Percentiles rank a stretch among this genome's conserved stretches.
Evolutionary conservation across 140 eudicot species (phyloP).

Genomic region (Anethum foeniculum): DNA sequence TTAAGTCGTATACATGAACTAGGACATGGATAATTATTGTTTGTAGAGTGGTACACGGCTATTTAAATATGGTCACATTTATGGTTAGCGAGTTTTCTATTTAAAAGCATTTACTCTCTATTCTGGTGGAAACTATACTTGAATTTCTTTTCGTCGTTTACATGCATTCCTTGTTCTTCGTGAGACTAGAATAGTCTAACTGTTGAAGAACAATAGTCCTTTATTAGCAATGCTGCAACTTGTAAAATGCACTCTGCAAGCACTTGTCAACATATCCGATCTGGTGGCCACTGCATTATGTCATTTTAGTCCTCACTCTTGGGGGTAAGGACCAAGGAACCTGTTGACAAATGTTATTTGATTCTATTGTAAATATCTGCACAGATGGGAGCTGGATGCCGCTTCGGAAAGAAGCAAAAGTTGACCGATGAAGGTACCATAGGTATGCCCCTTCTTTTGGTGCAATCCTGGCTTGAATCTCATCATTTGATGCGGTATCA

Average conservation of each 20-base stretch:
- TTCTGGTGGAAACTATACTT: neutral
- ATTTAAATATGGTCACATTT: neutral
- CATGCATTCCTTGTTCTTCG: neutral
- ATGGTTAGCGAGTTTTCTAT: neutral
- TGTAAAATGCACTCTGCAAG: neutral
- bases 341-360: constrained; percentile 18
- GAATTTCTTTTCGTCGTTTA: neutral
- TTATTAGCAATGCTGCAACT: neutral
- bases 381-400: constrained; percentile 94
- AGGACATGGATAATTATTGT: neutral
- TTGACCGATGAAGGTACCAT: too few species aligned
- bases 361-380: constrained; percentile 55
- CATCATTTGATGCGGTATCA: too few species aligned
- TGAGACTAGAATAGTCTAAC: neutral
- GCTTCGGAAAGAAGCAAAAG: too few species aligned
- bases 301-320: neutral
- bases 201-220: neutral
- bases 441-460: too few species aligned
- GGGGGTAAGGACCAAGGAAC: neutral
- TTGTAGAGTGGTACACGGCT: neutral
- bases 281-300: neutral
- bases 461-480: too few species aligned
- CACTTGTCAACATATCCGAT: neutral
- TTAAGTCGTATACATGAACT: neutral
- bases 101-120: neutral